phyloP scores from a whole-genome alignment of 495 filamentous ascomycete genomes.

The Penicillium fimorum region DNA sequence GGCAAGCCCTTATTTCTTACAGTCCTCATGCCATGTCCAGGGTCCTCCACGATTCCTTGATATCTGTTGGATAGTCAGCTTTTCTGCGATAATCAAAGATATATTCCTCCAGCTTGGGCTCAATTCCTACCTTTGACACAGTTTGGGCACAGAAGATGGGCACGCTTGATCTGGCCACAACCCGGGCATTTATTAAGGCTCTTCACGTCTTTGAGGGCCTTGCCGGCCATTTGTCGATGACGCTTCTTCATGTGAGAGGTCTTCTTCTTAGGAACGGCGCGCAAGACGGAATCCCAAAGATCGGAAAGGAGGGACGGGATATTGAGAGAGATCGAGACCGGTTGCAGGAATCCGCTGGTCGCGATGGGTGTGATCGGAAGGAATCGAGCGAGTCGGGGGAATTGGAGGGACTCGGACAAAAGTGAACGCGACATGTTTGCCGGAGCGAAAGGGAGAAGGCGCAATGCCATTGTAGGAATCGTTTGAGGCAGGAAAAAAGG shows the following conservation, averaged over 20 bases:
- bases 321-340: constrained; percentile 36
- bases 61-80: constrained; percentile 23
- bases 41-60: constrained; percentile 31
- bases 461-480: constrained; percentile 21
- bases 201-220: constrained; percentile 86
- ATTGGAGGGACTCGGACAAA: constrained; percentile 4
- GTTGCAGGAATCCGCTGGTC: constrained; percentile 21
- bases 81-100: neutral
- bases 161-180: constrained; percentile 82
- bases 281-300: constrained; percentile 89
- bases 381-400: constrained; percentile 20
- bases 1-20: neutral
- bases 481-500: neutral
- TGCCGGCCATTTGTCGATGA: constrained; percentile 88
- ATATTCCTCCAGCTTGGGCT: neutral
- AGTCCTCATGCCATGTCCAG: constrained; percentile 22
- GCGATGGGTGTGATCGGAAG: constrained; percentile 11
- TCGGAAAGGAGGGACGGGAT: constrained; percentile 62
- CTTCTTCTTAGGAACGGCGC: constrained; percentile 98
- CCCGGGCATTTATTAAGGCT: constrained; percentile 80
- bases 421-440: constrained; percentile 10
- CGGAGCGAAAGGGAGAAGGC: constrained; percentile 20
- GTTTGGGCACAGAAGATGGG: constrained; percentile 81
- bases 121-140: constrained; percentile 65
- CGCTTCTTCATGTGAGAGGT: constrained; percentile 96